Percentiles rank a stretch among this genome's conserved stretches.
Evolutionary conservation across 768 basidiomycete genomes (phyloP).

Genomic region (Panus rudis): DNA sequence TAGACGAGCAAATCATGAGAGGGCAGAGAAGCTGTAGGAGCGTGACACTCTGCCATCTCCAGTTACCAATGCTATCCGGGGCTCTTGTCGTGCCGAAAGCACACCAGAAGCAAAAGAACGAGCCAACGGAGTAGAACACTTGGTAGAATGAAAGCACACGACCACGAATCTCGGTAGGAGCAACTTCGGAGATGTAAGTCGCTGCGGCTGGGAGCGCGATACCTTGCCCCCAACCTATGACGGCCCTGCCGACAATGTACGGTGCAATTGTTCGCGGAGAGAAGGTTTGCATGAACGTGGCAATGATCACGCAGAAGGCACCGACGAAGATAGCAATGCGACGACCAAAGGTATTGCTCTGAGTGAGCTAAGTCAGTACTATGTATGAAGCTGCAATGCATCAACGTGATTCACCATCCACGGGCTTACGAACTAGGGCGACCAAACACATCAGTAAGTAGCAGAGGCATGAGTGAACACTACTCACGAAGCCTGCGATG

Average conservation of each 20-base stretch:
- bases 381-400: not conserved
- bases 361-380: not conserved
- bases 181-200: conserved; percentile 6
- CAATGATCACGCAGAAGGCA: not conserved
- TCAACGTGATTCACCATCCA: not conserved
- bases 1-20: not conserved
- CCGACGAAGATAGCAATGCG: not conserved
- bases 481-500: conserved; percentile 1
- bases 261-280: conserved; percentile 1
- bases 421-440: conserved; percentile 2
- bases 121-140: conserved; percentile 5
- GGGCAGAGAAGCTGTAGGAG: conserved; percentile 3
- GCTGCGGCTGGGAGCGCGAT: conserved; percentile 2
- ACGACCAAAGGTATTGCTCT: conserved; percentile 3
- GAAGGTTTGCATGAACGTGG: conserved; percentile 4
- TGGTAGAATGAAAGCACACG: conserved; percentile 5
- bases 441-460: not conserved
- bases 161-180: conserved; percentile 1
- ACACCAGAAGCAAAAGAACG: conserved; percentile 6
- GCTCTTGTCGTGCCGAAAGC: conserved; percentile 1
- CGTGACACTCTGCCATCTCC: conserved; percentile 2
- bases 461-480: not conserved
- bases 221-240: conserved; percentile 4
- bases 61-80: not conserved
- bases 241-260: conserved; percentile 2